phyloP scores from a whole-genome alignment of 2,329 filamentous ascomycete species.

The Fusarium sp. region DNA sequence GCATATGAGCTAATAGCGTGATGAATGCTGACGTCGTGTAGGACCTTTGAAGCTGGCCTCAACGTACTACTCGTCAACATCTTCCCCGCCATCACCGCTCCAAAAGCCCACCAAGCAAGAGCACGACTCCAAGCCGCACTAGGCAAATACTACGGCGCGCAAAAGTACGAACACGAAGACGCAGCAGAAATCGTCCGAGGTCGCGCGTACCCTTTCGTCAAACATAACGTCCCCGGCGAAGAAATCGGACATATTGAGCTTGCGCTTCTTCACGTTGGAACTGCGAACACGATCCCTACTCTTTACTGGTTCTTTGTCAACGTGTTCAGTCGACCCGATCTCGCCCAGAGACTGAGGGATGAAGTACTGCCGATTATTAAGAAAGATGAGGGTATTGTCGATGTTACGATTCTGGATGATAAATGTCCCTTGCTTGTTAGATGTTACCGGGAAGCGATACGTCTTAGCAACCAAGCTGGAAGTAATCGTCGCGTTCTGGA shows the following conservation, averaged over 20 bases:
- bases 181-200: constrained; percentile 47
- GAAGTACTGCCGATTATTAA: constrained; percentile 44
- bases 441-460: constrained; percentile 23
- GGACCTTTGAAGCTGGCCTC: constrained; percentile 23
- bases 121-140: constrained; percentile 18
- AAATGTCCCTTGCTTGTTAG: constrained; percentile 51
- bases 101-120: constrained; percentile 13
- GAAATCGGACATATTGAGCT: constrained; percentile 40
- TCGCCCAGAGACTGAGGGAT: constrained; percentile 45
- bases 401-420: constrained; percentile 51
- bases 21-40: neutral
- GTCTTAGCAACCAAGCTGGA: constrained; percentile 16
- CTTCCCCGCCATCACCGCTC: constrained; percentile 21
- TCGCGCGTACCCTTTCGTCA: constrained; percentile 2
- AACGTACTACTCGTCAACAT: constrained; percentile 18
- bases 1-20: rapidly evolving
- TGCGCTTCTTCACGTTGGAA: constrained; percentile 48
- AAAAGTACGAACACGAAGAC: constrained; percentile 13
- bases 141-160: constrained; percentile 15
- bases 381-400: constrained; percentile 43
- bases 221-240: neutral
- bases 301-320: constrained; percentile 53
- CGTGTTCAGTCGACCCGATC: constrained; percentile 46
- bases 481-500: constrained; percentile 28
- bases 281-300: constrained; percentile 54